Evolutionary conservation across 495 filamentous ascomycete species (phyloP).

Genomic region (Aspergillus affinis): DNA sequence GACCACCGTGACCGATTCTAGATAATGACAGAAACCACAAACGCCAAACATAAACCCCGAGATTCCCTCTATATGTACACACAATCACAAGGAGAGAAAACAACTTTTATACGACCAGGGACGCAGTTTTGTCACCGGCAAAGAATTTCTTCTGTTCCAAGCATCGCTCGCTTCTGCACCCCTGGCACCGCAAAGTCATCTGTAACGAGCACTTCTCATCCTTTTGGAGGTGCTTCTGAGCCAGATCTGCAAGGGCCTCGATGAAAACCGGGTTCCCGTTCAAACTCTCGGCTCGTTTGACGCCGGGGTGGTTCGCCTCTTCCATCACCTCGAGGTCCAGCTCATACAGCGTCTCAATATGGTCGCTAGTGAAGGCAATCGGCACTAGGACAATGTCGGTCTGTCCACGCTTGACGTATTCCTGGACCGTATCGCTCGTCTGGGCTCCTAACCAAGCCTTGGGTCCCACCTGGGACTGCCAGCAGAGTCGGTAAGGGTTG

Average conservation of each 20-base stretch:
- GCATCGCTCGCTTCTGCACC: slow-evolving; percentile 89
- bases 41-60: background rate
- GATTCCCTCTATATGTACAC: background rate
- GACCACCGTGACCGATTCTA: background rate
- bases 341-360: slow-evolving; percentile 97
- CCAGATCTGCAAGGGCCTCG: slow-evolving; percentile 82
- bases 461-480: slow-evolving; percentile 98
- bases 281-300: slow-evolving; percentile 90
- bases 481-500: slow-evolving; percentile 91
- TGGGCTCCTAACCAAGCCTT: slow-evolving; percentile 95
- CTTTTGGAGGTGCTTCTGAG: slow-evolving; percentile 71
- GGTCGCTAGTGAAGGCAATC: slow-evolving; percentile 96
- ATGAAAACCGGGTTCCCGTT: slow-evolving; percentile 95
- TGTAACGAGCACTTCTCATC: slow-evolving; percentile 71
- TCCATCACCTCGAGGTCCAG: slow-evolving; percentile 94
- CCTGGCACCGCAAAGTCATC: slow-evolving; percentile 90
- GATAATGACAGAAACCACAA: background rate
- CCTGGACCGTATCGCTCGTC: slow-evolving; percentile 80
- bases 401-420: slow-evolving; percentile 87
- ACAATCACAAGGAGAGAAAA: slow-evolving; percentile 8
- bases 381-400: slow-evolving; percentile 90
- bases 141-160: slow-evolving; percentile 92
- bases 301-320: slow-evolving; percentile 71
- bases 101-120: slow-evolving; percentile 35
- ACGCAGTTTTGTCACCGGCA: slow-evolving; percentile 45